A percentile compares a stretch with the other conserved stretches of the same genome.
phyloP scores from a whole-genome alignment of 208 protist species.

The Leishmania guyanensis region DNA sequence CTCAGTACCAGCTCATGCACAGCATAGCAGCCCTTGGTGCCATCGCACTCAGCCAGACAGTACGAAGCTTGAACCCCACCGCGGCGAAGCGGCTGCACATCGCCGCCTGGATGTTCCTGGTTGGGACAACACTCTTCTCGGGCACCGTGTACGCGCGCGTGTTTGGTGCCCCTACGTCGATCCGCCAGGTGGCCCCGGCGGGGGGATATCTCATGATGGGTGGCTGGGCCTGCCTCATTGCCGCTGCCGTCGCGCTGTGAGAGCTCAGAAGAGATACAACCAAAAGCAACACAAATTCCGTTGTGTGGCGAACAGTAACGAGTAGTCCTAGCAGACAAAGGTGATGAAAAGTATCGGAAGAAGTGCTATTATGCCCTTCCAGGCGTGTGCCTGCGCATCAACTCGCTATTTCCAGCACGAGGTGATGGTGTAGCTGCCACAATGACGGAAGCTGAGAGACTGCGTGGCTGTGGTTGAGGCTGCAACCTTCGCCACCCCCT shows the following conservation, averaged over 20 bases:
- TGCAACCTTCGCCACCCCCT: too few species aligned
- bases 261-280: background rate
- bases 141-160: slow-evolving; percentile 49
- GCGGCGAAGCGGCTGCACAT: slow-evolving; percentile 22
- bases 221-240: slow-evolving; percentile 39
- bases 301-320: background rate
- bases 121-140: slow-evolving; percentile 43
- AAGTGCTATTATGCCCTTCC: background rate
- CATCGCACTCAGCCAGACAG: slow-evolving; percentile 11
- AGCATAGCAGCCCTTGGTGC: slow-evolving; percentile 45
- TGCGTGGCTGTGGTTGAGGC: too few species aligned
- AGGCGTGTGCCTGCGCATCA: too few species aligned
- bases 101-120: slow-evolving; percentile 32
- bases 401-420: too few species aligned
- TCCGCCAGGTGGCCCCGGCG: slow-evolving; percentile 36
- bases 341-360: background rate
- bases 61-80: slow-evolving; percentile 16
- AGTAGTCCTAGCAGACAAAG: background rate
- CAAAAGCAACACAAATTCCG: background rate
- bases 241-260: slow-evolving; percentile 30
- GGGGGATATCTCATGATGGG: slow-evolving; percentile 51
- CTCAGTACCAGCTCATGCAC: slow-evolving; percentile 57
- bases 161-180: slow-evolving; percentile 28
- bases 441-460: too few species aligned
- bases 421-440: too few species aligned